Evolutionary conservation across 2,329 filamentous ascomycete species (phyloP).

Genomic region (Fusarium sp.): DNA sequence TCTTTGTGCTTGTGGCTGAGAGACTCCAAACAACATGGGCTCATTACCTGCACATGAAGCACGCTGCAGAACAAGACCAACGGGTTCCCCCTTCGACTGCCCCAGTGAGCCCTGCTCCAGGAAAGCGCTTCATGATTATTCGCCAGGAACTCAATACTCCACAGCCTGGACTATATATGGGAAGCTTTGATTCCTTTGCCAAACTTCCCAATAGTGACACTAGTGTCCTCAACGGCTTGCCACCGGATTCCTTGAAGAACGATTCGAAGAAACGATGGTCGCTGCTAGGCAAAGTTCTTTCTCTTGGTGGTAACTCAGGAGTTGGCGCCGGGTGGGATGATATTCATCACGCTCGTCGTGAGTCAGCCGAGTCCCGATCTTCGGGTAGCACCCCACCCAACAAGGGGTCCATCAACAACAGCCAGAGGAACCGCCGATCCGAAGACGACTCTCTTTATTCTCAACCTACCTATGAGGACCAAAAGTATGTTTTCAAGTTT

Average conservation of each 20-base stretch:
- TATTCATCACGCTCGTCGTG: conserved; percentile 60
- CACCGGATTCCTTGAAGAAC: conserved; percentile 42
- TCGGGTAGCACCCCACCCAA: conserved; percentile 5
- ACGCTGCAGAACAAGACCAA: conserved; percentile 66
- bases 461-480: conserved; percentile 62
- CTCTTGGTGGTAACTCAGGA: conserved; percentile 40
- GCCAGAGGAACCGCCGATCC: conserved; percentile 50
- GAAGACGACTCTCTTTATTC: conserved; percentile 65
- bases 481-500: conserved; percentile 77
- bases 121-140: conserved; percentile 87
- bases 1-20: conserved; percentile 72
- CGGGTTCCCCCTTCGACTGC: conserved; percentile 74
- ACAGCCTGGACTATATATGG: conserved; percentile 59
- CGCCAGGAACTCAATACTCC: conserved; percentile 71
- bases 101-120: conserved; percentile 85
- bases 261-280: conserved; percentile 69
- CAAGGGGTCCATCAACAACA: conserved; percentile 48
- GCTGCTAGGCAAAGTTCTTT: conserved; percentile 70
- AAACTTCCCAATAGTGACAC: conserved; percentile 41
- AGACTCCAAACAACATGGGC: conserved; percentile 79
- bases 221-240: conserved; percentile 41
- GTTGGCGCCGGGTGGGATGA: conserved; percentile 49
- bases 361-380: conserved; percentile 57
- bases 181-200: conserved; percentile 58
- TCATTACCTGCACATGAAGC: conserved; percentile 79